These are phyloP conservation scores for Didymosphaeria variabile DNA, from an alignment of 2,329 filamentous ascomycete genomes.

Conservation along the genomic window DNA sequence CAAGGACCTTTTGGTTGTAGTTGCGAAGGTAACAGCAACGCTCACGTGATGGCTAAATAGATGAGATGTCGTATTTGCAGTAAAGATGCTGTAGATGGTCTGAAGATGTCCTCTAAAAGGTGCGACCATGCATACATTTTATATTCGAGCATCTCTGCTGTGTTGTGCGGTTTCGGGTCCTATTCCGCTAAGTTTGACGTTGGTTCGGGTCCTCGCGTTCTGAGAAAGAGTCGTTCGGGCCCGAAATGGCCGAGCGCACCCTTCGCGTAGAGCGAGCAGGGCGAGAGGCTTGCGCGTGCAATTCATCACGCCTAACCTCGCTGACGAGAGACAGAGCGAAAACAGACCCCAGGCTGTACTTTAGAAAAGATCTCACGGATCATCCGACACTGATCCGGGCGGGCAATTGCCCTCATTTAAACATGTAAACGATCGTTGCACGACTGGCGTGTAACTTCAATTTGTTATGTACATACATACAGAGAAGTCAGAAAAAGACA, in stretches of 20 bases:
- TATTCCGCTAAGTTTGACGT: neutral
- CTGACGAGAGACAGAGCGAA: too few species aligned
- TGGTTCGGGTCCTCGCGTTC: slow-evolving; percentile 2
- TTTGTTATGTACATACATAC: neutral
- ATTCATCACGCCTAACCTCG: neutral
- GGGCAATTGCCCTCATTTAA: neutral
- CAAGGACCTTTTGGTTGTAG: neutral
- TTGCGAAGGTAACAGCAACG: neutral
- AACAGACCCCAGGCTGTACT: too few species aligned
- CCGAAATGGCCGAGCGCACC: neutral
- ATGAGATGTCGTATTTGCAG: neutral
- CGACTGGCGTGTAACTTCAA: neutral
- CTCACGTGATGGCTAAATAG: neutral
- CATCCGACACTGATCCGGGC: too few species aligned
- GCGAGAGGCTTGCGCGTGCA: neutral
- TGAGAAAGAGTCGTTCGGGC: neutral
- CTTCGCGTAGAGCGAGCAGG: neutral
- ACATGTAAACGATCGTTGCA: neutral
- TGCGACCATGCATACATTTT: neutral
- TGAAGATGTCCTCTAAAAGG: too few species aligned
- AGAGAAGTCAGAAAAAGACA: neutral
- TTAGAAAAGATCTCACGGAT: too few species aligned
- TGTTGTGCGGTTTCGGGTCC: slow-evolving; percentile 2
- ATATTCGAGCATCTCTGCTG: neutral
- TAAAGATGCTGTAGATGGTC: neutral